Base-by-base conservation (phyloP, 208 protist genomes). In the Crithidia fasciculata region DNA sequence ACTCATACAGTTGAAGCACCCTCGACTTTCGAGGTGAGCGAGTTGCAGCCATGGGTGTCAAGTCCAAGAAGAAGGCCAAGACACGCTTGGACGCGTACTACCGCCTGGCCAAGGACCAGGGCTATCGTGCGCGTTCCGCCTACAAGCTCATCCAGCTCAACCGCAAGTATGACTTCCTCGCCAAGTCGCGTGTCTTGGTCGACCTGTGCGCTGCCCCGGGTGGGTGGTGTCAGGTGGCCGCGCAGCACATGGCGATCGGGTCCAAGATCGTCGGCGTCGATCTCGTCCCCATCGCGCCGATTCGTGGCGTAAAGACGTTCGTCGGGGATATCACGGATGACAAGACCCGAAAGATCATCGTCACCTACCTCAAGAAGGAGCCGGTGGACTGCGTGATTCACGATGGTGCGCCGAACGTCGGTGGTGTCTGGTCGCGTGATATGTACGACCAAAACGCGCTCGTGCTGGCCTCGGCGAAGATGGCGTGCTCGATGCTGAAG, bases 71-170 rank as follows among this genome's bases (percentile, higher is more conserved):
- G 85, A 97, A 96, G 87, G 93, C 89, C 54, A 96, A 97, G 82
- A 96, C 93, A 16, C 74, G 95, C 15, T 80, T 97, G 45, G 97
- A 98, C 81, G 93, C 96, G 71, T 99, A 95, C 81, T 99, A 99
- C 85, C 84, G 98, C 54, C 80, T 99, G 28, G 99, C 99, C 44
- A 99, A 99, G 93, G 97, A 99, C 62, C 97, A 99, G 74, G 98
- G 99, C 43, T 99, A 98, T 78, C 89, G 99, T 69, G 94, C 98
- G 36, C 98, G 99, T 92, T 97, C 98, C 44, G 97, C 99, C 18
- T 99, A 99, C 93, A 99, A 99, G 87, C 86, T 99, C 12, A 97
- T 99, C 49, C 99, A 99, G 90, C 87, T 99, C 0, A 99, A 99
- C 82, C 95, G 98, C 78, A 99, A 99, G 86, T 99, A 99, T 79